Base-by-base conservation (phyloP, 1,139 yeast species). In the Nakaseomyces uthaithaninus region DNA sequence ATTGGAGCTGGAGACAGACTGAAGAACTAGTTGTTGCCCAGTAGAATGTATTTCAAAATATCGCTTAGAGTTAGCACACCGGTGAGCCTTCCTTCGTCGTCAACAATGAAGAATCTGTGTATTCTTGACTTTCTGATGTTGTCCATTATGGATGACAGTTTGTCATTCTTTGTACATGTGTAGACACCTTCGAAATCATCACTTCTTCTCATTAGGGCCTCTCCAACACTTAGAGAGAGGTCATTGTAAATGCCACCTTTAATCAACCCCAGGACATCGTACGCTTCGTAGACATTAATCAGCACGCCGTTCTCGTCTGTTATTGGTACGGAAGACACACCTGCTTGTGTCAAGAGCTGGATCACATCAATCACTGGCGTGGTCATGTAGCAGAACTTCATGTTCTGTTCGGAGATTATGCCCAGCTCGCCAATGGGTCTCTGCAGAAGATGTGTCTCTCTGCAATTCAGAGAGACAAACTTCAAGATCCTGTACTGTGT, bases 111-210 rank as follows among this genome's bases (percentile, higher is more conserved):
- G 57, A 93, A 74, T 60, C 99, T 74, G 63, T 93, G 97, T 48
- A 91, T 72, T 51, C 97, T 75, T 28, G 94, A 80, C 53, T 89
- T 82, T 55, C 97, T 74, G 45, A 93, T 86, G 31, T 95, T 89
- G 59, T 91, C 96, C 80, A 91, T 75, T 45, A 93, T 84, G 12
- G 95, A 86, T 48, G 94, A 84, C 46, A 93, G 69, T 47, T 93
- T 73, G 61, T 93, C 99, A 51, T 79, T 74, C 49, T 79, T 71
- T 0, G 97, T 87, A 64, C 98, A 93, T 0, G 97, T 91, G 63
- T 89, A 89, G 12, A 93, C 98, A 44, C 99, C 98, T 62, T 91
- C 98, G 57, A 91, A 93, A 60, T 91, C 97, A 53, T 89, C 96
- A 7, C 95, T 81, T 57, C 98, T 75, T 61, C 95, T 76, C 76